Evolutionary conservation across 768 basidiomycete genomes (phyloP), one percentile per base, ranked within the genome.

Genomic region (Coprinellus aureogranulatus): DNA sequence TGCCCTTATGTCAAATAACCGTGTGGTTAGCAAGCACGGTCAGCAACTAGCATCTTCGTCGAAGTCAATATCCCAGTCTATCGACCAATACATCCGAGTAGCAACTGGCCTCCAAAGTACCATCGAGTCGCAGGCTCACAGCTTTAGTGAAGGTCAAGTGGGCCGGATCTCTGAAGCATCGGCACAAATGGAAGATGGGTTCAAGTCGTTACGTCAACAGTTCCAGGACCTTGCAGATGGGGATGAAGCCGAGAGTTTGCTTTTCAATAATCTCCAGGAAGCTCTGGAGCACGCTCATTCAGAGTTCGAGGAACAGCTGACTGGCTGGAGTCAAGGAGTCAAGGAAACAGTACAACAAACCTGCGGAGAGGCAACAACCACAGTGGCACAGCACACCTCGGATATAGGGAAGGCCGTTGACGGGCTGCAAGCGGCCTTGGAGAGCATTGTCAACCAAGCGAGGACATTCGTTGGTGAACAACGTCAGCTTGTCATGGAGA

Each of bases 1-100:
- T 23, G 77, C 84, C 11, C 78, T 93, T 41, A 76, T 73, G 30
- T 74, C 83, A 8, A 96, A 95, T 64, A 74, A 84, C 4, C 81
- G 82, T 60, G 78, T 80, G 1, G 92, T 91, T 16, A 72, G 80
- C 2, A 78, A 77, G 31, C 84, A 90, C 59, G 84, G 86, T 52
- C 81, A 79, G 58, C 74, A 80, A 1, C 78, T 94, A 41, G 72
- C 81, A 23, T 72, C 75, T 0, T 77, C 87, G 30, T 75, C 84
- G 39, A 77, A 79, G 23, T 68, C 69, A 1, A 77, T 94, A 48
- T 78, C 81, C 16, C 81, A 44, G 86, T 94, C 63, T 72, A 83
- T 58, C 81, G 81, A 61, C 73, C 78, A 52, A 4, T 53, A 58
- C 26, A 37, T 53, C 42, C 20, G 37, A 10, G 39, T 28, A 1